These are phyloP conservation scores for Rutstroemia sp. DNA, from an alignment of 2,329 filamentous ascomycete genomes.

Conservation along the genomic window DNA sequence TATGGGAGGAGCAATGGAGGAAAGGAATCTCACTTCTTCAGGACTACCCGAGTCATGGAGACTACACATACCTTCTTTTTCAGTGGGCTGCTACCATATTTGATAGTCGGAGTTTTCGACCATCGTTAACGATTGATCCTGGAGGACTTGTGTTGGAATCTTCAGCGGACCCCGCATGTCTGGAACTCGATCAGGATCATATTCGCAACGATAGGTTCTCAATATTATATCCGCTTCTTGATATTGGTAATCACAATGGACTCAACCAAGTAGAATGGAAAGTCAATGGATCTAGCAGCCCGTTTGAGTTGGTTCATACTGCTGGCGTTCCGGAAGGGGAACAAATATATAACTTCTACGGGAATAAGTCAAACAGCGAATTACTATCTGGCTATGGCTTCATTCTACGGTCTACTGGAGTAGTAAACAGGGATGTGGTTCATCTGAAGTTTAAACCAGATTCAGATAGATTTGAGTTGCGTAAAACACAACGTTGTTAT, in stretches of 20 bases:
- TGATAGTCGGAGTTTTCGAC: constrained; percentile 56
- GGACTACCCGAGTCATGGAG: constrained; percentile 9
- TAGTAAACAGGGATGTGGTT: constrained; percentile 30
- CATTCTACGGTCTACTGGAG: constrained; percentile 38
- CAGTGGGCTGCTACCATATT: constrained; percentile 60
- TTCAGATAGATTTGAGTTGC: constrained; percentile 12
- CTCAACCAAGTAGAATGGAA: constrained; percentile 53
- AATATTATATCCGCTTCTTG: constrained; percentile 61
- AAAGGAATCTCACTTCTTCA: constrained; percentile 17
- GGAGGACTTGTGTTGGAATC: not conserved
- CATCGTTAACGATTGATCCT: constrained; percentile 43
- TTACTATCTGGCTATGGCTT: constrained; percentile 59
- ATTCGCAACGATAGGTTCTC: constrained; percentile 33
- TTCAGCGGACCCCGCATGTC: not conserved
- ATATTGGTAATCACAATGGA: constrained; percentile 65
- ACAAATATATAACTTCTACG: constrained; percentile 63
- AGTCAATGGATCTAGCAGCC: constrained; percentile 31
- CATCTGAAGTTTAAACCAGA: constrained; percentile 23
- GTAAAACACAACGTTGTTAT: constrained; percentile 21
- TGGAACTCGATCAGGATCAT: constrained; percentile 12
- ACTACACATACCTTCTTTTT: constrained; percentile 40
- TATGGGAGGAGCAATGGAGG: constrained; percentile 24
- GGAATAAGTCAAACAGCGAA: constrained; percentile 68
- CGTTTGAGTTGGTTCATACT: constrained; percentile 38
- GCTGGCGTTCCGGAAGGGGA: constrained; percentile 42